Conservation (phyloP, 129 eudicot genomes). For the Solidago caesia region DNA sequence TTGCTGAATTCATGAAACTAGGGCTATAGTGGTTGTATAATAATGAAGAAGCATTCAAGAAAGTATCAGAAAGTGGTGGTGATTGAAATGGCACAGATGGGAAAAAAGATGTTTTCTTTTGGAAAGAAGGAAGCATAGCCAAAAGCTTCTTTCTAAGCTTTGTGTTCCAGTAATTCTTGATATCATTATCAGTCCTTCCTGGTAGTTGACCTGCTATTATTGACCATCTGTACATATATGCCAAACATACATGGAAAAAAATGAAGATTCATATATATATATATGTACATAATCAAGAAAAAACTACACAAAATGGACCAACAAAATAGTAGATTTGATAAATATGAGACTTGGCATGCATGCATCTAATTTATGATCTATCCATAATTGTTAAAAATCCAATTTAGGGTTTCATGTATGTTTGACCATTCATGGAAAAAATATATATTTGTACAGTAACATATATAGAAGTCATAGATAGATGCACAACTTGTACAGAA, state of each 20-base stretch:
- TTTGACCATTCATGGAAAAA: slow-evolving; percentile 19
- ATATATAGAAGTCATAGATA: neutral
- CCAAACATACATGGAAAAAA: neutral
- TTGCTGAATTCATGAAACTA: slow-evolving; percentile 10
- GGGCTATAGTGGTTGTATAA: slow-evolving; percentile 25
- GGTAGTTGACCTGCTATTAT: slow-evolving; percentile 82
- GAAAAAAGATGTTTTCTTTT: slow-evolving; percentile 28
- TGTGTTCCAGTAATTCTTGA: slow-evolving; percentile 94
- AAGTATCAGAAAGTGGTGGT: slow-evolving; percentile 26
- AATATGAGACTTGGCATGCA: neutral
- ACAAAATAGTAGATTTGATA: neutral
- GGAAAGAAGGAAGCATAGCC: slow-evolving; percentile 41
- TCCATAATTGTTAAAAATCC: slow-evolving; percentile 4
- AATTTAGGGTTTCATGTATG: slow-evolving; percentile 18
- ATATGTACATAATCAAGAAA: neutral
- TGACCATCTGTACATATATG: slow-evolving; percentile 64
- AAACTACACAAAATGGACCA: neutral
- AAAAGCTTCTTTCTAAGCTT: slow-evolving; percentile 82
- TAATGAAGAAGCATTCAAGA: slow-evolving; percentile 22
- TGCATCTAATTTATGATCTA: neutral
- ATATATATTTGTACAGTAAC: slow-evolving; percentile 8
- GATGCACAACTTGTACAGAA: slow-evolving; percentile 18
- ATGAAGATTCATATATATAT: slow-evolving; percentile 1
- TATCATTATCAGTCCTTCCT: slow-evolving; percentile 87
- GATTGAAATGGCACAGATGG: slow-evolving; percentile 26